phyloP scores from a whole-genome alignment of 2,329 filamentous ascomycete species.

The Aureobasidium melanogenum region DNA sequence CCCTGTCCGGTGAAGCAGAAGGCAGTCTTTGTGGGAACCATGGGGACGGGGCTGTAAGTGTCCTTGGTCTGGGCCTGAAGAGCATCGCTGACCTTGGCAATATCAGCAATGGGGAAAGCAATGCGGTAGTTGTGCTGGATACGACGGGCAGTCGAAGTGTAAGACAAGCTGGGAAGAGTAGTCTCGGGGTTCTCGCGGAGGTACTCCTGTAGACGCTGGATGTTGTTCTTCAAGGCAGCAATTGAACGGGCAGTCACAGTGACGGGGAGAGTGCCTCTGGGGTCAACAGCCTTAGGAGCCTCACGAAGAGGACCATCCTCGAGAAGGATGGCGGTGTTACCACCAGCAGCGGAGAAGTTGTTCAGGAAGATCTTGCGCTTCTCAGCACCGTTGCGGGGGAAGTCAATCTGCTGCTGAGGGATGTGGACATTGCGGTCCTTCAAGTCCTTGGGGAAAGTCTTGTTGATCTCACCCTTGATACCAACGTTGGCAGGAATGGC shows the following conservation, averaged over 20 bases:
- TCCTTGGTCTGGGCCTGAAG: conserved; percentile 42
- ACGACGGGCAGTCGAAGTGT: conserved; percentile 44
- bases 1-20: conserved; percentile 47
- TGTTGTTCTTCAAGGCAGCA: conserved; percentile 43
- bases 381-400: conserved; percentile 38
- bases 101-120: conserved; percentile 38
- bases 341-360: conserved; percentile 46
- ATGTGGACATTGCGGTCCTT: conserved; percentile 46
- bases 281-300: conserved; percentile 34
- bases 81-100: conserved; percentile 37
- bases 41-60: conserved; percentile 43
- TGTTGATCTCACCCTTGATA: conserved; percentile 48
- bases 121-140: conserved; percentile 47
- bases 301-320: conserved; percentile 41
- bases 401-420: conserved; percentile 36
- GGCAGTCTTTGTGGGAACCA: conserved; percentile 42
- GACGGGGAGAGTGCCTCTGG: conserved; percentile 38
- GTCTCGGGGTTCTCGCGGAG: conserved; percentile 36
- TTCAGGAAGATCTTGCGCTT: conserved; percentile 44
- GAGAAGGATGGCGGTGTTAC: conserved; percentile 44
- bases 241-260: conserved; percentile 44
- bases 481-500: conserved; percentile 47
- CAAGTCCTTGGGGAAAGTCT: conserved; percentile 45
- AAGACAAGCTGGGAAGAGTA: conserved; percentile 40
- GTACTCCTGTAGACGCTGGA: conserved; percentile 38